phyloP scores from a whole-genome alignment of 1,284 basidiomycete genomes.

The Moesziomyces antarcticus region DNA sequence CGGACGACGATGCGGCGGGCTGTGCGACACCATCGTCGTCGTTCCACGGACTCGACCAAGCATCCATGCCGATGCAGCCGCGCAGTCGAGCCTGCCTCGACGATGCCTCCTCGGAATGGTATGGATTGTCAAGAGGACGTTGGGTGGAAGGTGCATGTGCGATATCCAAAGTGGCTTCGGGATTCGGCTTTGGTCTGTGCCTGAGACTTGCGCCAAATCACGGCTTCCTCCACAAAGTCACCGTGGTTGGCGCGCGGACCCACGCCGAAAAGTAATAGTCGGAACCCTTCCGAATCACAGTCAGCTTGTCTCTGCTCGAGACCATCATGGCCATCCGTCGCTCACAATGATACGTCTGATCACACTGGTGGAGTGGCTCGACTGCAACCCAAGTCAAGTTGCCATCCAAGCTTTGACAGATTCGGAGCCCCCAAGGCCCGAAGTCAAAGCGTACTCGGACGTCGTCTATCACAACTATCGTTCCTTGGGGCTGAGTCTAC shows the following conservation, averaged over 20 bases:
- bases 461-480: conserved; percentile 37
- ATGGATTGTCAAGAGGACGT: background rate
- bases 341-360: background rate
- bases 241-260: background rate
- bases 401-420: conserved; percentile 10
- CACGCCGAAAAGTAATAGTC: background rate
- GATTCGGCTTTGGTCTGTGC: conserved; percentile 3
- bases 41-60: conserved; percentile 48
- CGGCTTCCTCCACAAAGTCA: conserved; percentile 12
- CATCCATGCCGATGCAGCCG: conserved; percentile 24
- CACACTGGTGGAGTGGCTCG: conserved; percentile 2
- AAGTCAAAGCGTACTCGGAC: conserved; percentile 31
- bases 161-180: conserved; percentile 4
- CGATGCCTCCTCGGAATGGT: background rate
- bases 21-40: conserved; percentile 16
- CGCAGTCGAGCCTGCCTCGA: background rate
- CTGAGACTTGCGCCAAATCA: too few relatives aligned
- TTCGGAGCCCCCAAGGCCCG: background rate
- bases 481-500: conserved; percentile 29
- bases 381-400: conserved; percentile 2
- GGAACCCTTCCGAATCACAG: background rate
- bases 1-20: background rate
- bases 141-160: background rate
- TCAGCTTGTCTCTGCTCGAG: background rate
- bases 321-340: background rate